Conservation (phyloP, 2,329 filamentous ascomycete genomes). For the Cladosporium halotolerans region DNA sequence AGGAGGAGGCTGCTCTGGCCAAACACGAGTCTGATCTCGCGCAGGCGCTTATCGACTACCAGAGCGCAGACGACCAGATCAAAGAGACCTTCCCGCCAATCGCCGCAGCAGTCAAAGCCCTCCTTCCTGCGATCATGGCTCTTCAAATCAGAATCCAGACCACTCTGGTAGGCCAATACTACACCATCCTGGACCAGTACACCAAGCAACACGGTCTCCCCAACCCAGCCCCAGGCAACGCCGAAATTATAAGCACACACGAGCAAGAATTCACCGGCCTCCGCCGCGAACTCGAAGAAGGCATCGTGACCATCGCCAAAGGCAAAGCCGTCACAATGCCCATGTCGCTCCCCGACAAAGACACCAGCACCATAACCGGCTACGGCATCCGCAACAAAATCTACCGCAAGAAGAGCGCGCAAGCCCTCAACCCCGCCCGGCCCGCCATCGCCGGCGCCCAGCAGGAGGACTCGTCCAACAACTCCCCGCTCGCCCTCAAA, state of each 20-base stretch:
- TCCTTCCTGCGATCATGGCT: conserved; percentile 66
- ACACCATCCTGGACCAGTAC: conserved; percentile 69
- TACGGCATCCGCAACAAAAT: conserved; percentile 13
- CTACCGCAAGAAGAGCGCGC: not conserved
- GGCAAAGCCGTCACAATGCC: conserved; percentile 60
- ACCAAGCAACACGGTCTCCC: conserved; percentile 63
- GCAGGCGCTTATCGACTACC: conserved; percentile 61
- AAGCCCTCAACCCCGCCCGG: not conserved
- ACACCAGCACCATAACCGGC: conserved; percentile 31
- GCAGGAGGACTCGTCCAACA: not conserved
- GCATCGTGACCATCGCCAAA: conserved; percentile 55
- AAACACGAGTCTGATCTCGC: conserved; percentile 68
- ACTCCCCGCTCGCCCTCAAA: conserved; percentile 1
- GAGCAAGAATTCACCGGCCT: conserved; percentile 56
- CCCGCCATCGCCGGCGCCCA: not conserved
- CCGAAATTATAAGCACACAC: conserved; percentile 63
- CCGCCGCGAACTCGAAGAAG: conserved; percentile 59
- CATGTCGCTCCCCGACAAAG: conserved; percentile 43
- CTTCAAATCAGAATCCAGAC: conserved; percentile 72
- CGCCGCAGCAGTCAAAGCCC: conserved; percentile 61
- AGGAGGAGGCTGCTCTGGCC: conserved; percentile 64
- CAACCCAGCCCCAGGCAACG: conserved; percentile 65
- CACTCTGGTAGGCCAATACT: conserved; percentile 67
- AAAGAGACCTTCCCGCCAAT: conserved; percentile 65
- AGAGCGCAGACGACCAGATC: conserved; percentile 67